These are phyloP conservation scores for Aspergillus sp. DNA, from an alignment of 2,329 filamentous ascomycete genomes.

Conservation along the genomic window DNA sequence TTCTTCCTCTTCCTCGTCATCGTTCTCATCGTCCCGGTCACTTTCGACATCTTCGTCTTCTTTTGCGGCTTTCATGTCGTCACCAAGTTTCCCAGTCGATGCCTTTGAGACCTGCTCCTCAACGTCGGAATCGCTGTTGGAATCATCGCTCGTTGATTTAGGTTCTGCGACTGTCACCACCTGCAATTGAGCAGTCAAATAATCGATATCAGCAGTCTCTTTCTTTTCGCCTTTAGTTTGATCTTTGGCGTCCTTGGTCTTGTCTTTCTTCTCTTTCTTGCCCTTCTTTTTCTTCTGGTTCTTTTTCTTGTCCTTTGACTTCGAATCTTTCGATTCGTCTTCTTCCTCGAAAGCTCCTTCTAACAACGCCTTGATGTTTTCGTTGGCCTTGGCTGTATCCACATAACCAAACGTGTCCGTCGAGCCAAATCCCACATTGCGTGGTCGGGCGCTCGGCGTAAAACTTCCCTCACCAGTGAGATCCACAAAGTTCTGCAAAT, in stretches of 20 bases:
- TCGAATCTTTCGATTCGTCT: constrained; percentile 44
- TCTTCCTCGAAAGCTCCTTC: constrained; percentile 54
- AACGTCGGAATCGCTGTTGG: constrained; percentile 39
- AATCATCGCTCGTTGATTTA: not conserved
- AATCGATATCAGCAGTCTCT: constrained; percentile 39
- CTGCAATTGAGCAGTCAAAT: constrained; percentile 45
- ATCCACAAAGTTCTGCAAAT: constrained; percentile 50
- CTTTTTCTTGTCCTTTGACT: constrained; percentile 26
- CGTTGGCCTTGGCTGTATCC: constrained; percentile 50
- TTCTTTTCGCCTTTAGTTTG: constrained; percentile 12
- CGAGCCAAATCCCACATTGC: constrained; percentile 52
- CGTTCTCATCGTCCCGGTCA: constrained; percentile 39
- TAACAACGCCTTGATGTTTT: constrained; percentile 52
- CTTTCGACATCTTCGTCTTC: constrained; percentile 37
- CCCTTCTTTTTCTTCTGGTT: constrained; percentile 18
- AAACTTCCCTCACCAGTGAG: constrained; percentile 49
- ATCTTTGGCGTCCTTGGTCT: not conserved
- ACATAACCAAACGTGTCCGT: constrained; percentile 55
- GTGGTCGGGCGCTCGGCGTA: constrained; percentile 47
- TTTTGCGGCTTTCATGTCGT: constrained; percentile 42
- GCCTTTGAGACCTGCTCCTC: constrained; percentile 30
- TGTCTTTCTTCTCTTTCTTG: constrained; percentile 19
- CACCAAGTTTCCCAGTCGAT: constrained; percentile 41
- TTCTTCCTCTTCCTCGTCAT: constrained; percentile 44
- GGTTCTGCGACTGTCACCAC: constrained; percentile 41